Evolutionary conservation across 139 green algal genomes (phyloP), one percentile per base, ranked within the genome.

Genomic region (Chlamydomonas asymmetrica): DNA sequence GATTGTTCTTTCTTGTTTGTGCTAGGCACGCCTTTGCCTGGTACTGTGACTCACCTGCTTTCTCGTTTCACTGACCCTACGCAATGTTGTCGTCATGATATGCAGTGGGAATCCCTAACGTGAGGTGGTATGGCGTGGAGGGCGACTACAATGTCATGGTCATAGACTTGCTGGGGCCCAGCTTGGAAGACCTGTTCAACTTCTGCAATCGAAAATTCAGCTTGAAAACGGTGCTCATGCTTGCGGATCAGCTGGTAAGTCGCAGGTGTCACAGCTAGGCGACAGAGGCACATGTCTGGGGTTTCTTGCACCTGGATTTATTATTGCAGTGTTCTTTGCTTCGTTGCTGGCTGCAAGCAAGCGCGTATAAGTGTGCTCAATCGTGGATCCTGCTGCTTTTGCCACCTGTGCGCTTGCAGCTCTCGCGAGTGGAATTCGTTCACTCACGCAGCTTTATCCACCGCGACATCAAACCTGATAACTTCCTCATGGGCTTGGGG

Each of bases 61-160:
- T 0, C 32, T 70, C 60, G 43, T 45, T 9, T 43, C 29, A 27
- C 60, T 52, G 43, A n/a, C 32, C 2, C 38, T n/a, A n/a, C n/a
- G n/a, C n/a, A n/a, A n/a, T n/a, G n/a, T n/a, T n/a, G n/a, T n/a
- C n/a, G n/a, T n/a, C n/a, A n/a, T n/a, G n/a, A n/a, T n/a, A n/a
- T n/a, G 82, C 91, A 98, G 95, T 94, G n/a, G 96, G 97, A 65
- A 97, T 99, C 63, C 97, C 97, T 59, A 98, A 97, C 80, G 93
- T 99, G 63, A 82, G 94, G 54, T 99, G 97, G 97, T 99, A 97
- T 88, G 97, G 97, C 59, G 88, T 98, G 5, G 97, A 99, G 87
- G 97, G 97, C 2, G 96, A 99, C 82, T 99, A 98, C 91, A 99
- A 99, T 80, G 94, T 99, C 29, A 98, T 99, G 96, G 96, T 99